Evolutionary conservation across 495 filamentous ascomycete species (phyloP).

Genomic region (Podospora pseudopauciseta): DNA sequence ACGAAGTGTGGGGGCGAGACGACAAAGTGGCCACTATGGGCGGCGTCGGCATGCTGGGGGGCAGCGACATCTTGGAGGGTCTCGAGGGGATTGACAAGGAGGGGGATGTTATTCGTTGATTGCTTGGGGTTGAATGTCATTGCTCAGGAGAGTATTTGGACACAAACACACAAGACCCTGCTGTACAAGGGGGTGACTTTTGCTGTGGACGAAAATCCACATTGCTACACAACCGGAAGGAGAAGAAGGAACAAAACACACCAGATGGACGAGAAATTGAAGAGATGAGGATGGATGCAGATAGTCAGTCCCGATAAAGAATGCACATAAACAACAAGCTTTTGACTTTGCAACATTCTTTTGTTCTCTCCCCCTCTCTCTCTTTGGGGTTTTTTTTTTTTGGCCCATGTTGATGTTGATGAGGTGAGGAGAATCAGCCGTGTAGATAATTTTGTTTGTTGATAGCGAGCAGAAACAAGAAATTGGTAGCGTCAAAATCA

Average conservation of each 20-base stretch:
- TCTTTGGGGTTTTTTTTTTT: no score
- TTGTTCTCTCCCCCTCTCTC: neutral
- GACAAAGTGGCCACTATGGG: slow-evolving; percentile 51
- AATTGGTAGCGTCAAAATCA: no score
- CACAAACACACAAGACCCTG: neutral
- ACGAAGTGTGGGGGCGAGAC: slow-evolving; percentile 81
- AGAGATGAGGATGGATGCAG: slow-evolving; percentile 4
- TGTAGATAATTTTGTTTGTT: no score
- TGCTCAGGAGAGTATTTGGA: neutral
- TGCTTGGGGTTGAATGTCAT: neutral
- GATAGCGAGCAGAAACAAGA: no score
- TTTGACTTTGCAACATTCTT: slow-evolving; percentile 2
- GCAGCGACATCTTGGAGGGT: slow-evolving; percentile 83
- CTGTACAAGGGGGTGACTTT: neutral
- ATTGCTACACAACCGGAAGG: neutral
- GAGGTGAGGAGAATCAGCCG: no score
- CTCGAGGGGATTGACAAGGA: slow-evolving; percentile 82
- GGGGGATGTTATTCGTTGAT: slow-evolving; percentile 56
- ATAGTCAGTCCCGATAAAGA: slow-evolving; percentile 1
- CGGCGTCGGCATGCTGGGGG: slow-evolving; percentile 67
- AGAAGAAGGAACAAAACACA: neutral
- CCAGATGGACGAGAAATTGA: neutral
- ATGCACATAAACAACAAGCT: neutral
- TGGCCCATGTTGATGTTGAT: no score
- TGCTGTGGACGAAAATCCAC: neutral